Percentiles rank a stretch among this genome's conserved stretches.
phyloP scores from a whole-genome alignment of 2,329 filamentous ascomycete species.

The Aspergillus pseudonomiae region DNA sequence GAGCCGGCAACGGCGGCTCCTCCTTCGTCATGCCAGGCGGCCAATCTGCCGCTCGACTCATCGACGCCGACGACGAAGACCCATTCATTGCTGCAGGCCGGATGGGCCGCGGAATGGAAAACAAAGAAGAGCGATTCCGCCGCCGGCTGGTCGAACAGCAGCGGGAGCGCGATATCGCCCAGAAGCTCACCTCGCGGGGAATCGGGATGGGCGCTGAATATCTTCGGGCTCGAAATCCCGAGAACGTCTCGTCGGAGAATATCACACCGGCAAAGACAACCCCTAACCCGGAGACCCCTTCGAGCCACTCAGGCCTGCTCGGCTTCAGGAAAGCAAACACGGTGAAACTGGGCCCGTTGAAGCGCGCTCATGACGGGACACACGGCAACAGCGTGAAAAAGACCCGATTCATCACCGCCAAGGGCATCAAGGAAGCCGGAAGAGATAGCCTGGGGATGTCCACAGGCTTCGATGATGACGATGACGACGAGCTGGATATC shows the following conservation, averaged over 20 bases:
- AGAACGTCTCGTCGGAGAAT: conserved; percentile 22
- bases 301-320: conserved; percentile 27
- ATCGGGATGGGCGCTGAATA: conserved; percentile 49
- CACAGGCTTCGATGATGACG: conserved; percentile 56
- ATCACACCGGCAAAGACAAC: not conserved
- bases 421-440: conserved; percentile 76
- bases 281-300: conserved; percentile 15
- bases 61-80: conserved; percentile 46
- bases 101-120: conserved; percentile 43
- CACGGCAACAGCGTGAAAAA: conserved; percentile 57
- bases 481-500: conserved; percentile 55
- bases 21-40: conserved; percentile 28
- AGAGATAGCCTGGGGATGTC: conserved; percentile 67
- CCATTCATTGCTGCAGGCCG: conserved; percentile 46
- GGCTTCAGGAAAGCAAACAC: conserved; percentile 40
- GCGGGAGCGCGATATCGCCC: conserved; percentile 49
- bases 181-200: conserved; percentile 40
- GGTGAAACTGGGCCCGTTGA: conserved; percentile 46
- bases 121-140: conserved; percentile 46
- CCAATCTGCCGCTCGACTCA: conserved; percentile 42
- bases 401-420: conserved; percentile 77
- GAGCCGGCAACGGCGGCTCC: conserved; percentile 15
- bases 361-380: conserved; percentile 40
- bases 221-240: conserved; percentile 40
- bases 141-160: conserved; percentile 47